Conservation (phyloP, 2,329 filamentous ascomycete species). For the Fusarium temperatum region DNA sequence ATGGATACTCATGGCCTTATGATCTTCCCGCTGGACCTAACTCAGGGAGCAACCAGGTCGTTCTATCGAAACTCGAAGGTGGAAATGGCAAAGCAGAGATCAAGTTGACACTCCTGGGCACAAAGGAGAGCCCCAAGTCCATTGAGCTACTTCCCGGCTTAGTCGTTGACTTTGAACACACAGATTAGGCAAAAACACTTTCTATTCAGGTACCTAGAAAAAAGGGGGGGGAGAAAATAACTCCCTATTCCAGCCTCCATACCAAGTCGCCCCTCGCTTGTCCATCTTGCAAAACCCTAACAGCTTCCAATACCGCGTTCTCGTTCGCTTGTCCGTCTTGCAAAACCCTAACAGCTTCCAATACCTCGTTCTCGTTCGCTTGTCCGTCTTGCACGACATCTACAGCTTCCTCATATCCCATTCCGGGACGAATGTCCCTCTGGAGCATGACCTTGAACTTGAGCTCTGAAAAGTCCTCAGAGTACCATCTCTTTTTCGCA, state of each 20-base stretch:
- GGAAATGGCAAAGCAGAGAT: constrained; percentile 22
- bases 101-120: constrained; percentile 35
- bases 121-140: constrained; percentile 32
- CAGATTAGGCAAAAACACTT: not conserved
- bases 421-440: not conserved
- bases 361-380: not conserved
- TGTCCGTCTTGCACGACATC: not conserved
- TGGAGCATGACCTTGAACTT: not conserved
- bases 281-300: too few relatives aligned
- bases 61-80: constrained; percentile 2
- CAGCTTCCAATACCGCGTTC: not conserved
- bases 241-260: not conserved
- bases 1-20: constrained; percentile 29
- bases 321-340: not conserved
- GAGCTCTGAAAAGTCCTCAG: not conserved
- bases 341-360: too few relatives aligned
- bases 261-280: too few relatives aligned
- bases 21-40: constrained; percentile 25
- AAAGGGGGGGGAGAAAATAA: not conserved
- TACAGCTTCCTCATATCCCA: not conserved
- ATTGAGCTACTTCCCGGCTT: constrained; percentile 38
- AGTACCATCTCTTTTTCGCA: not conserved
- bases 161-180: constrained; percentile 31
- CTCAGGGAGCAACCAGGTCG: constrained; percentile 23
- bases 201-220: not conserved